Base-by-base conservation (phyloP, 2,329 filamentous ascomycete genomes). In the Chrysosporium queenslandicum region DNA sequence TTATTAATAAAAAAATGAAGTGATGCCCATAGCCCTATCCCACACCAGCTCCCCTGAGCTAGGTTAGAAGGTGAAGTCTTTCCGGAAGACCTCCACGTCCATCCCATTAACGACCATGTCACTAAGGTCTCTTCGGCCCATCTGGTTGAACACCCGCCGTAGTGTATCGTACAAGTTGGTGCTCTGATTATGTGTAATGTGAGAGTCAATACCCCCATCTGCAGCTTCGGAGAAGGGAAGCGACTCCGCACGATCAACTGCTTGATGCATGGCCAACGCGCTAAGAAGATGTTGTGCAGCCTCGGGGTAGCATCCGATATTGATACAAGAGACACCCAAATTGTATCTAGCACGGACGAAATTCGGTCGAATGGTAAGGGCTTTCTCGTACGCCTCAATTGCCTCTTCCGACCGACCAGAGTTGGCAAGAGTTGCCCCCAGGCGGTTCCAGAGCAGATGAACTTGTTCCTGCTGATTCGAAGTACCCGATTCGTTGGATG, bases 291-390 rank as follows among this genome's bases (percentile, higher is more conserved):
- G 92, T 55, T 88, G 85, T 1, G 92, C 92, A 0, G 92, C 92
- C 71, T 97, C 87, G 14, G 87, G 85, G 67, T 89, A 90, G 70
- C 91, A 96, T 51, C 90, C 90, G 60, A 97, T 94, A 71, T 97
- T 97, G 69, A 98, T 97, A 69, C 92, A 97, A 55, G 82, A 87
- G 8, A 97, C 92, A 42, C 92, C 92, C 1, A 98, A 80, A 70
- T 98, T 98, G 74, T 98, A 98, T 41, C 92, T 80, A 2, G 92
- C 92, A 54, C 92, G 86, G 16, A 98, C 94, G 66, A 98, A 98
- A 73, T 98, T 98, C 51, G 91, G 87, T 53, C 90, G 86, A 55
- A 96, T 80, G 40, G 83, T 85, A 7, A 98, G 79, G 0, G 92
- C 92, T 65, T 91, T 88, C 63, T 94, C 89, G 70, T 98, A 98